Evolutionary conservation across 2,329 filamentous ascomycete species (phyloP).

Genomic region (Claviceps monticola): DNA sequence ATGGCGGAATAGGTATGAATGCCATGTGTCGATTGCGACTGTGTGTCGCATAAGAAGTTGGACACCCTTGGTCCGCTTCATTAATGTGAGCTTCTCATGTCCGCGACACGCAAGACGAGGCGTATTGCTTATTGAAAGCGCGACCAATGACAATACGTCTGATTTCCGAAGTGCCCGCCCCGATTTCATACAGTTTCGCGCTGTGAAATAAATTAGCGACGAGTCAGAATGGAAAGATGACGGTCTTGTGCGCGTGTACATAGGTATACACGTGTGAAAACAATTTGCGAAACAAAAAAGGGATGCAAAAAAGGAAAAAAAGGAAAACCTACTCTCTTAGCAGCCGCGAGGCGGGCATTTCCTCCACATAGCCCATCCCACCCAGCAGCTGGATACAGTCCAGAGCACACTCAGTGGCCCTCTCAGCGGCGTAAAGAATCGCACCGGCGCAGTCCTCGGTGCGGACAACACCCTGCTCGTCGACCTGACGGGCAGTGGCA

Average conservation of each 20-base stretch:
- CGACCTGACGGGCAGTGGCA: constrained; percentile 62
- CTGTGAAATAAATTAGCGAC: constrained; percentile 17
- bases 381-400: constrained; percentile 88
- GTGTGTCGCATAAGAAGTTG: too few species aligned
- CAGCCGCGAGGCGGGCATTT: constrained; percentile 79
- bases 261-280: background rate
- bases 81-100: too few species aligned
- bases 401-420: constrained; percentile 73
- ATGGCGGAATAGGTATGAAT: too few species aligned
- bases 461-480: constrained; percentile 57
- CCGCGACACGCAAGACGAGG: constrained; percentile 14
- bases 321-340: constrained; percentile 50
- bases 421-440: constrained; percentile 84
- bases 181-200: constrained; percentile 83
- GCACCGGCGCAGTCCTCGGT: constrained; percentile 92
- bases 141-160: constrained; percentile 88
- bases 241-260: too few species aligned
- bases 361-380: constrained; percentile 92
- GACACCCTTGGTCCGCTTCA: too few species aligned
- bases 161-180: constrained; percentile 89
- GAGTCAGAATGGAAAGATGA: too few species aligned
- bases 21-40: too few species aligned
- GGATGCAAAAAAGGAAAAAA: background rate
- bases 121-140: constrained; percentile 79
- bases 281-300: background rate